phyloP scores from a whole-genome alignment of 2,329 filamentous ascomycete genomes.

The Teratosphaeria epicoccoides region DNA sequence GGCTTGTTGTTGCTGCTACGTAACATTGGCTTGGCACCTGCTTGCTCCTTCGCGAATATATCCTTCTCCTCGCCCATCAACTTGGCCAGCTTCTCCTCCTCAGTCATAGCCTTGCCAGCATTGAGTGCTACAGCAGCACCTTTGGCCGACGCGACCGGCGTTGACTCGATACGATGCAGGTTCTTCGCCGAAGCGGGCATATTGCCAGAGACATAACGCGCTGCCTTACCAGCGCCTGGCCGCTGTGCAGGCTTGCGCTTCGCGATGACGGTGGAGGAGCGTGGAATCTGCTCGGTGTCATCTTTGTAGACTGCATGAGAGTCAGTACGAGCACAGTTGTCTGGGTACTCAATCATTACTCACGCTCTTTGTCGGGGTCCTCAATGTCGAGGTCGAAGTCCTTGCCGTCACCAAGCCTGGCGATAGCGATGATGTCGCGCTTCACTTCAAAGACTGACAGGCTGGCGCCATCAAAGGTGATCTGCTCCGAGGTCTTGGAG shows the following conservation, averaged over 20 bases:
- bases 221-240: constrained; percentile 78
- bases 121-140: constrained; percentile 27
- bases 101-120: constrained; percentile 71
- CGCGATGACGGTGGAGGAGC: constrained; percentile 87
- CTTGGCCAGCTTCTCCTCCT: constrained; percentile 86
- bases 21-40: constrained; percentile 55
- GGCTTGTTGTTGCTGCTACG: constrained; percentile 45
- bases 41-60: constrained; percentile 87
- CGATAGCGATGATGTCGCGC: constrained; percentile 93
- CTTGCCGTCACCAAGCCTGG: constrained; percentile 84
- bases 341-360: background rate
- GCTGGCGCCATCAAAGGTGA: constrained; percentile 93
- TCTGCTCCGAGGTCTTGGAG: constrained; percentile 85
- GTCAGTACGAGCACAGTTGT: constrained; percentile 12
- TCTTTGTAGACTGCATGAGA: constrained; percentile 72
- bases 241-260: constrained; percentile 74
- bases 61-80: constrained; percentile 85
- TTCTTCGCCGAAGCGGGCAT: constrained; percentile 85
- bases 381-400: constrained; percentile 95
- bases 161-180: constrained; percentile 54
- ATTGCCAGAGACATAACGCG: constrained; percentile 91
- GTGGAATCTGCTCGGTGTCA: constrained; percentile 92
- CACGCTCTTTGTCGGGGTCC: constrained; percentile 57
- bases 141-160: constrained; percentile 43
- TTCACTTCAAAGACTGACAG: constrained; percentile 98